phyloP scores from a whole-genome alignment of 768 basidiomycete species.

The Cubamyces sp. region DNA sequence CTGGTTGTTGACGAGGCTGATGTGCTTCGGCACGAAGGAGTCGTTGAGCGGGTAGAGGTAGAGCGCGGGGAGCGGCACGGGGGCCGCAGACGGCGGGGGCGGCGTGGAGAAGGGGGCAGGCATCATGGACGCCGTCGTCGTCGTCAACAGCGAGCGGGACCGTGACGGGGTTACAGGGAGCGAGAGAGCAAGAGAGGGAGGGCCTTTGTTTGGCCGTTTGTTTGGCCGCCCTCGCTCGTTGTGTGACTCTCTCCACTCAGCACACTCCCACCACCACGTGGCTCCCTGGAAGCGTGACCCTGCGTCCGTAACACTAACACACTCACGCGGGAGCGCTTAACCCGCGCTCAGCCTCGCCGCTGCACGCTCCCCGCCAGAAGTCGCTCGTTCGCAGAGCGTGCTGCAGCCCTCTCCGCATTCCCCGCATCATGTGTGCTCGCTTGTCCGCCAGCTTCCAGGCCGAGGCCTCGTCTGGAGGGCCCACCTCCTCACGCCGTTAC shows the following conservation, averaged over 20 bases:
- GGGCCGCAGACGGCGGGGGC: constrained; percentile 18
- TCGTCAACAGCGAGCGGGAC: constrained; percentile 31
- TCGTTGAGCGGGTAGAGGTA: constrained; percentile 89
- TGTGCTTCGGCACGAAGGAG: constrained; percentile 93
- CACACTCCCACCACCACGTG: constrained; percentile 20
- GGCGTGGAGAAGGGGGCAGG: constrained; percentile 34
- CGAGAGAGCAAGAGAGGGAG: constrained; percentile 1
- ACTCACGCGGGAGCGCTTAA: constrained; percentile 4
- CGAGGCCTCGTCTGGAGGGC: constrained; percentile 1
- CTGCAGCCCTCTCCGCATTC: background rate
- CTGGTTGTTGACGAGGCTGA: constrained; percentile 68
- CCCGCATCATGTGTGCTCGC: constrained; percentile 18
- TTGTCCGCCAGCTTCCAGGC: background rate
- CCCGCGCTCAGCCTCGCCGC: background rate
- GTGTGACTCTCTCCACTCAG: constrained; percentile 14
- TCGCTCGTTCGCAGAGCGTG: background rate
- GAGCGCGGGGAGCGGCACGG: constrained; percentile 38
- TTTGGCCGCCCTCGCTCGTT: constrained; percentile 17
- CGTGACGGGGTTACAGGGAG: constrained; percentile 8
- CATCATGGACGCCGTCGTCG: constrained; percentile 35
- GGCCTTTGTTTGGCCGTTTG: constrained; percentile 25
- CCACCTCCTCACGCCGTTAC: background rate
- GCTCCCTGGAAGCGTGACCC: background rate
- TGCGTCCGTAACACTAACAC: constrained; percentile 1
- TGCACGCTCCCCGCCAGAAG: no score